Evolutionary conservation across 2,329 filamentous ascomycete species (phyloP), one percentile per base, ranked within the genome.

Genomic region (Microsporum canis): DNA sequence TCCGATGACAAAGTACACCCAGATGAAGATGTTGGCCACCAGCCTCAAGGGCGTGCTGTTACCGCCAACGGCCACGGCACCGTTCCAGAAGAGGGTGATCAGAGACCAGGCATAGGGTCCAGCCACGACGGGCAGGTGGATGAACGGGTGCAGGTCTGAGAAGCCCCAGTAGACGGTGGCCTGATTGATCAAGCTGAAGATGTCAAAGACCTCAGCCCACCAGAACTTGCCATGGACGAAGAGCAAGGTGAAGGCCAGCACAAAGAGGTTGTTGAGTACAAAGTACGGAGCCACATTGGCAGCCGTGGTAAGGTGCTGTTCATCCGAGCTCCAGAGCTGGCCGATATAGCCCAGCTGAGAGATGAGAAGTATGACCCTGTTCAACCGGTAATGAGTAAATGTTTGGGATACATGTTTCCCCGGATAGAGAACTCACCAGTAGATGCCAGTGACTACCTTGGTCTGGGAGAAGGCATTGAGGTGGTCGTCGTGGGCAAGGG

Each of bases 81-180:
- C 91, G 67, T 90, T 89, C 89, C 89, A 95, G 79, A 91, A 92
- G 59, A 96, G 80, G 34, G 88, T 88, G 12, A 92, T 85, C 70
- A 94, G 88, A 12, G 87, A 91, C 88, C 89, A 96, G 1, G 87
- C 88, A 66, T 95, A 79, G 4, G 91, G 91, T 0, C 85, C 88
- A 14, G 87, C 86, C 27, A 91, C 84, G 51, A 85, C 85, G 4
- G 89, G 84, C 8, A 85, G 77, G 74, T 95, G 90, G 67, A 95
- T 88, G 68, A 88, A 84, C 63, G 85, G 81, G 3, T 88, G 84
- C 60, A 87, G 86, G 0, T 82, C 82, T 23, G 82, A 81, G 76
- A 95, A 87, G 64, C 87, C 85, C 82, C 92, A 91, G 77, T 95
- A 95, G 36, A 91, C 82, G 39, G 82, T 80, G 6, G 82, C 81